Evolutionary conservation across 148 eudicot genomes (phyloP), one percentile per base, ranked within the genome.

Genomic region (Vaccinium corymbosum): DNA sequence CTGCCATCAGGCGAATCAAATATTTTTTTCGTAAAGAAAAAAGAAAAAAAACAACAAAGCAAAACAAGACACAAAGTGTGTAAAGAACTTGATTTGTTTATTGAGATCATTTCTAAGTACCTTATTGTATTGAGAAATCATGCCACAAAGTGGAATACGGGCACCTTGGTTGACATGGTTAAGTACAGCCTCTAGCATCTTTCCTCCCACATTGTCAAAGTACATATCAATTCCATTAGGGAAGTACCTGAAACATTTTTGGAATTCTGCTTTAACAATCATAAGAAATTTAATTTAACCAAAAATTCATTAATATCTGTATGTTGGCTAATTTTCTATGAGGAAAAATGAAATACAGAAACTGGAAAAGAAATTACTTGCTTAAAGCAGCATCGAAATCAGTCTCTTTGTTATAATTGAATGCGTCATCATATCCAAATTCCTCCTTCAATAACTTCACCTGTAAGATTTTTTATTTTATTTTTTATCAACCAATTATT

Each of bases 151-250:
- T 2, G 89, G 87, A 83, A 89, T 89, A 20, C 84, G 80, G 11
- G 90, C 90, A 76, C 85, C 83, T 35, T 66, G 81, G 73, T 89
- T 89, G 38, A 89, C 90, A 81, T 89, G 87, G 52, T 85, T 89
- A 22, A 89, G 89, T 11, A 89, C 90, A 12, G 89, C 87, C 80
- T 89, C 89, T 12, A 89, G 90, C 82, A 86, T 89, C 77, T 85
- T 83, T 20, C 90, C 90, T 17, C 90, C 90, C 42, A 89, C 90
- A 56, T 89, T 89, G 49, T 89, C 90, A 25, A 89, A 84, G 88
- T 89, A 89, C 25, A 85, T 62, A 46, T 89, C 90, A 0, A 89
- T 89, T 2, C 90, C 90, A 81, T 85, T 53, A 8, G 90, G 90
- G 38, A 80, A 89, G 68, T 87, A 87, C 71, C 90, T 89, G 85